Conservation (phyloP, 179 eudicot species). For the Carnegiea gigantea region DNA sequence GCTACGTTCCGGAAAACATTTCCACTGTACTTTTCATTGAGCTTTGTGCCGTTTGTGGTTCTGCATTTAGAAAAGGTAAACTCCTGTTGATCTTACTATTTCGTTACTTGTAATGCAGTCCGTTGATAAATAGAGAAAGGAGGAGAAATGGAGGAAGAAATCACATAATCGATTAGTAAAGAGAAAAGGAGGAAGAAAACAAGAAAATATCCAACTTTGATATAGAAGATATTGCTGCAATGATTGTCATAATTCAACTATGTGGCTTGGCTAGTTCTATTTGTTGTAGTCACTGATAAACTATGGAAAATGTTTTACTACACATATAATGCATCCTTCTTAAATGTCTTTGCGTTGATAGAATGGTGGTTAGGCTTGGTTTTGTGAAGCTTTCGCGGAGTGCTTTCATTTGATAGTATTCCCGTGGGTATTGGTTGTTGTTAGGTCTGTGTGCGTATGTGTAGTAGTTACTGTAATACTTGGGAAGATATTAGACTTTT, state of each 20-base stretch:
- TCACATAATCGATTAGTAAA: neutral
- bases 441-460: neutral
- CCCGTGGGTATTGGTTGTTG: neutral
- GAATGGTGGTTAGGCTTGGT: neutral
- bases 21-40: slow-evolving; percentile 94
- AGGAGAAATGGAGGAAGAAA: neutral
- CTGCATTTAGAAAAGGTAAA: slow-evolving; percentile 88
- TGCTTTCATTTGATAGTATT: neutral
- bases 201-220: neutral
- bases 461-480: neutral
- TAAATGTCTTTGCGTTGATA: neutral
- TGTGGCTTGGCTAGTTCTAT: neutral
- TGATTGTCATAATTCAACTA: slow-evolving; percentile 1
- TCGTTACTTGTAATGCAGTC: neutral
- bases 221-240: neutral
- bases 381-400: neutral
- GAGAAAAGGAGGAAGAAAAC: neutral
- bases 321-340: neutral
- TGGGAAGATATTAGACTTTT: neutral
- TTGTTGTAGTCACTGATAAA: neutral
- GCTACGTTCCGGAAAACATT: slow-evolving; percentile 91
- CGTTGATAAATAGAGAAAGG: neutral
- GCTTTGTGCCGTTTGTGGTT: slow-evolving; percentile 93
- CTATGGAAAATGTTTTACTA: neutral
- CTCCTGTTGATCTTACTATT: slow-evolving; percentile 4